Conservation (phyloP, 225 moss, liverwort and hornwort species). For the Bryum argenteum region DNA sequence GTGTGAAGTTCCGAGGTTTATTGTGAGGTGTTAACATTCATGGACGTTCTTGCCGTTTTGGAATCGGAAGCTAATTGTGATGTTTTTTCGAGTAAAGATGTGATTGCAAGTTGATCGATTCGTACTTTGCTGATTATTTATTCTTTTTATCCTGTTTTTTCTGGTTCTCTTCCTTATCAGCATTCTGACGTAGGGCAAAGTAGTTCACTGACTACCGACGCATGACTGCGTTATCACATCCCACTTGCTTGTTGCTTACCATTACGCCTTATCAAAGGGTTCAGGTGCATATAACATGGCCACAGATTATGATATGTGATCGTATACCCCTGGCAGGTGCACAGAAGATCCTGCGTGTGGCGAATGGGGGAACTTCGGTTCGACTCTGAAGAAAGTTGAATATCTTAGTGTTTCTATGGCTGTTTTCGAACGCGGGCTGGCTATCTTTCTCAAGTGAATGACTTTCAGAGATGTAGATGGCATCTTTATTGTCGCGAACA, state of each 20-base stretch:
- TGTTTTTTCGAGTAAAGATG: constrained; percentile 28
- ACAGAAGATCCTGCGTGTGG: constrained; percentile 25
- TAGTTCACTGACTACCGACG: background rate
- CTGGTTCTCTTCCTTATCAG: background rate
- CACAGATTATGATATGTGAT: constrained; percentile 32
- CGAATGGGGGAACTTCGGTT: constrained; percentile 58
- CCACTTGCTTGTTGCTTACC: background rate
- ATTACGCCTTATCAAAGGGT: background rate
- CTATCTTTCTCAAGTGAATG: constrained; percentile 42
- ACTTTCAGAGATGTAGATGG: constrained; percentile 38
- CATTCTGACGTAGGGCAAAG: constrained; percentile 22
- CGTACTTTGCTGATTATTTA: constrained; percentile 5
- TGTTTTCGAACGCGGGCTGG: constrained; percentile 36
- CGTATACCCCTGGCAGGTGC: too few relatives aligned
- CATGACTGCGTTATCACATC: background rate
- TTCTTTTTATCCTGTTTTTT: too few relatives aligned
- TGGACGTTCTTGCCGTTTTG: background rate
- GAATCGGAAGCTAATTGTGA: constrained; percentile 1
- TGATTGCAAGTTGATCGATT: constrained; percentile 10
- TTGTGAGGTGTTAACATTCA: too few relatives aligned
- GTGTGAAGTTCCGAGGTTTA: background rate
- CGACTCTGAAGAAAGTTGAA: constrained; percentile 68
- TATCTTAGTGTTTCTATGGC: constrained; percentile 49
- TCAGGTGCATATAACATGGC: background rate
- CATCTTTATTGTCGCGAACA: constrained; percentile 36